Evolutionary conservation across 192 early-diverging fungal genomes (phyloP).

Genomic region (Linderina pennispora): DNA sequence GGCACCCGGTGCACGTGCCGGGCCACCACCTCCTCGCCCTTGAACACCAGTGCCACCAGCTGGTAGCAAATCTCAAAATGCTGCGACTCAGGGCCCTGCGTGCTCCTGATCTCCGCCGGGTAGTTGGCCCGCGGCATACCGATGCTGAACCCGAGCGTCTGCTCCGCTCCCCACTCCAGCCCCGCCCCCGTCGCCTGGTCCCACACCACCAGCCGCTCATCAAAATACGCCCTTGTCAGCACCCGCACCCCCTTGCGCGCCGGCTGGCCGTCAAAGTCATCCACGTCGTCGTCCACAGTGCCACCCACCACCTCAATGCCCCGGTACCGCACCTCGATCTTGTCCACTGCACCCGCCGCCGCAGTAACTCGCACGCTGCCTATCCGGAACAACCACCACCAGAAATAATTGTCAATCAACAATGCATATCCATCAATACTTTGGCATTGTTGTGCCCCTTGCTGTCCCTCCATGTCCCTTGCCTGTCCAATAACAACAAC

Average conservation of each 20-base stretch:
- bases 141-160: constrained; percentile 22
- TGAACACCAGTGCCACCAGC: constrained; percentile 4
- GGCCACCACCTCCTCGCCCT: background rate
- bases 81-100: too few relatives aligned
- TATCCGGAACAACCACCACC: too few relatives aligned
- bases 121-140: constrained; percentile 39
- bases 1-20: constrained; percentile 4
- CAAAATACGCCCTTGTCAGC: constrained; percentile 38
- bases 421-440: too few relatives aligned
- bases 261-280: constrained; percentile 14
- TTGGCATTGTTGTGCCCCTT: too few relatives aligned
- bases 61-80: constrained; percentile 46
- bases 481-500: too few relatives aligned
- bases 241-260: constrained; percentile 29
- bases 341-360: background rate
- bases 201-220: constrained; percentile 41
- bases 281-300: constrained; percentile 34
- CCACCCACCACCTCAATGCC: constrained; percentile 40
- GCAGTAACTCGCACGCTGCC: constrained; percentile 21
- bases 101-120: constrained; percentile 22
- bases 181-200: background rate
- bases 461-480: too few relatives aligned
- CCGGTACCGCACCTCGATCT: constrained; percentile 32
- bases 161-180: background rate
- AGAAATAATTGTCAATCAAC: too few relatives aligned